Base-by-base conservation (phyloP, 2,329 filamentous ascomycete genomes). In the Epichloe scottii region DNA sequence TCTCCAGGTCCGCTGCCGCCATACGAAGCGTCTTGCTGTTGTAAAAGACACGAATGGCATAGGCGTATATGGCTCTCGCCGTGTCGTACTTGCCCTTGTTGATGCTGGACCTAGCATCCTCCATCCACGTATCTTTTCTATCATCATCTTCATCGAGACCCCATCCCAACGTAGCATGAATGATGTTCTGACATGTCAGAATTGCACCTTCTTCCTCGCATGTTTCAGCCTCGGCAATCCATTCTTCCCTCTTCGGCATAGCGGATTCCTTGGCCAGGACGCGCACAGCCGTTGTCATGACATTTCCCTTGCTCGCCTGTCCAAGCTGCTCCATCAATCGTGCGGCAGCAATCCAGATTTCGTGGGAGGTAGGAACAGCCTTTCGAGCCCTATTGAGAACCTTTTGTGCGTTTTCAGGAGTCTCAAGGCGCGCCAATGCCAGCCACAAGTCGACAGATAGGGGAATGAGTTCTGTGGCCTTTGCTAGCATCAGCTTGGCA, bases 211-310 rank as follows among this genome's bases (percentile, higher is more conserved):
- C 93, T 52, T 88, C 85, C 67, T 98, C 93, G 63, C 91, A 97
- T 56, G 87, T 87, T 66, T 98, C 93, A 0, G 93, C 94, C 66
- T 97, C 89, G 5, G 80, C 77, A 49, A 98, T 94, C 93, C 93
- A 98, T 59, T 96, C 90, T 65, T 98, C 93, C 40, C 94, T 84
- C 68, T 95, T 95, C 39, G 93, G 80, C 94, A 98, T 98, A 11
- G 93, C 91, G 30, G 87, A 90, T 62, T 95, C 89, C 61, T 89
- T 89, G 38, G 84, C 89, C 34, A 98, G 75, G 19, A 89, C 83
- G 62, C 94, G 88, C 34, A 96, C 82, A 43, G 88, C 93, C 71
- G 89, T 86, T 65, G 93, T 91, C 87, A 98, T 96, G 52, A 97
- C 87, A 60, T 89, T 94, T 60, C 90, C 80, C 69, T 86, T 89